Conservation (phyloP, 257 asterid species). For the Solanum paucissectum region DNA sequence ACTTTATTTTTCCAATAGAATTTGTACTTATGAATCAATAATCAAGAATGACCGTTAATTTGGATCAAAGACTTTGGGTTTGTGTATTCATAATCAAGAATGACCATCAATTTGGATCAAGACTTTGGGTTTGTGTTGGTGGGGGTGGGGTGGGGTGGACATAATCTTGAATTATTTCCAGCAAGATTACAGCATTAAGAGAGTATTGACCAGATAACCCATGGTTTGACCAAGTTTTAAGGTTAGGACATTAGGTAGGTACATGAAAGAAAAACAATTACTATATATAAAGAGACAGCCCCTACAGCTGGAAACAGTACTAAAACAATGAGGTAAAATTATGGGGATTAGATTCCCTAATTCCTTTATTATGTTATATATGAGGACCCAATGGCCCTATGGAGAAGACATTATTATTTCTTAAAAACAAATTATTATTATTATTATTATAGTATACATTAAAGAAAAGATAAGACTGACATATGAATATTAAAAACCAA, state of each 20-base stretch:
- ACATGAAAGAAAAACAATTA: background rate
- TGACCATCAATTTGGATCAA: constrained; percentile 3
- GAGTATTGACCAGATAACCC: constrained; percentile 8
- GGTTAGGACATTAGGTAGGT: background rate
- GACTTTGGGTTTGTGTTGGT: background rate
- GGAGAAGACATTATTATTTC: background rate
- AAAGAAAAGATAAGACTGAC: constrained; percentile 54
- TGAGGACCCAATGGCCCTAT: constrained; percentile 24
- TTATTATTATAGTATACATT: background rate
- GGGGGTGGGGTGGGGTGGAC: background rate
- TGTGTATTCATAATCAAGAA: background rate
- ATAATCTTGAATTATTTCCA: constrained; percentile 15
- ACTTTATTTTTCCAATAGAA: background rate
- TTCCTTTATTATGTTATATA: constrained; percentile 24
- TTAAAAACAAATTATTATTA: background rate
- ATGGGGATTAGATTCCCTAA: constrained; percentile 53
- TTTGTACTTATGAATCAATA: background rate
- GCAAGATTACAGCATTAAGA: constrained; percentile 27
- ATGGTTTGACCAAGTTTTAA: background rate
- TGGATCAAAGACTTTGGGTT: constrained; percentile 2
- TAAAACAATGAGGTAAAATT: constrained; percentile 55
- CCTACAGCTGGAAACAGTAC: constrained; percentile 47
- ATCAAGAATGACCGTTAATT: background rate
- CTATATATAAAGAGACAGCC: background rate
- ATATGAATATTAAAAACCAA: constrained; percentile 14